Base-by-base conservation (phyloP, 306 rosid species). In the Lithocarpus polystachyus region DNA sequence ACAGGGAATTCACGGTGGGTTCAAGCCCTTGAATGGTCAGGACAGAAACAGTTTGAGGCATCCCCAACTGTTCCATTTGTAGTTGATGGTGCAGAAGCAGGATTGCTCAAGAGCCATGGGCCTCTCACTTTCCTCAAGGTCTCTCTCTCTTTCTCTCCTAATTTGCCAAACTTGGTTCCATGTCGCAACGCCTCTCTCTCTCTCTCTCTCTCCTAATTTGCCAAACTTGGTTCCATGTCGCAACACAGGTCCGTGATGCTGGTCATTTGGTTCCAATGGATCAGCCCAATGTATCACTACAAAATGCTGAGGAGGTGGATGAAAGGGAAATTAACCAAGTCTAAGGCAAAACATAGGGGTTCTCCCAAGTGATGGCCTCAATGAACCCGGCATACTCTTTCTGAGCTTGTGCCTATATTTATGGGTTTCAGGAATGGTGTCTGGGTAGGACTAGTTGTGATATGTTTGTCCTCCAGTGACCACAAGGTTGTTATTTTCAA, bases 181-280 rank as follows among this genome's bases (percentile, higher is more conserved):
- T 76, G 77, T 62, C n/a, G 64, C n/a, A 48, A 65, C 78, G n/a
- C 57, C 71, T 54, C 53, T 53, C 68, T 29, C 20, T 35, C 3
- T 72, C 18, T 64, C 19, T 75, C 8, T 75, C 3, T 23, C 37
- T 33, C 80, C 24, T 26, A 62, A 76, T 64, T 64, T 79, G 57
- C 23, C 71, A 74, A 31, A 81, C 29, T 45, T n/a, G 11, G 15
- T 59, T 74, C 11, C 60, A 29, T 76, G 77, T 62, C n/a, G 64
- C n/a, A 48, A 65, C 78, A 19, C 48, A 90, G 97, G 91, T 94
- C 29, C 87, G 86, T 55, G 81, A 88, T 51, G 96, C 97, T 45
- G 98, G 98, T 79, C 97, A 92, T 77, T 84, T 94, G 96, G 97
- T 94, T 72, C 98, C 96, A 37, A 88, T 92, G 98, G 97, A 92